These are phyloP conservation scores for Ceratocystis eucalypticola DNA, from an alignment of 2,329 filamentous ascomycete genomes.

Conservation along the genomic window DNA sequence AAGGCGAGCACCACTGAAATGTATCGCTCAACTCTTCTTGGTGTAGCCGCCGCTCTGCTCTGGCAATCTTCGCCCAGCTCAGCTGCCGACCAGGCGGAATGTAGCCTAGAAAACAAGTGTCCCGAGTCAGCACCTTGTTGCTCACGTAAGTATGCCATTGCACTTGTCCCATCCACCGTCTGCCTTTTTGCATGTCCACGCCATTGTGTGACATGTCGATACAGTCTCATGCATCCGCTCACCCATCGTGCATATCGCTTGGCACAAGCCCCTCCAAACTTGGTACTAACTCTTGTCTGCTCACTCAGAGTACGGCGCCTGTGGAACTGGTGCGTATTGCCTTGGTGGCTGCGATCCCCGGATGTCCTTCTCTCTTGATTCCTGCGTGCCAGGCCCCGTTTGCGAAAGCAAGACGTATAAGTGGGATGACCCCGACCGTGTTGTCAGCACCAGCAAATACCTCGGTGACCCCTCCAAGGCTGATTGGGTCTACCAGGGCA, in stretches of 20 bases:
- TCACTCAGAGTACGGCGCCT: constrained; percentile 75
- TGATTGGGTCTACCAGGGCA: constrained; percentile 83
- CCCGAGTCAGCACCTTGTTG: constrained; percentile 63
- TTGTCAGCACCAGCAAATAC: constrained; percentile 64
- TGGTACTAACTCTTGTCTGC: constrained; percentile 2
- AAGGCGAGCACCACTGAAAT: not conserved
- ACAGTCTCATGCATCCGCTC: too few species aligned
- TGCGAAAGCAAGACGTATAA: constrained; percentile 64
- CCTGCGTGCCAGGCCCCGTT: constrained; percentile 72
- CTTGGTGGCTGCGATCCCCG: constrained; percentile 87
- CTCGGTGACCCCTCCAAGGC: constrained; percentile 66
- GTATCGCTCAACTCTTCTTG: constrained; percentile 7
- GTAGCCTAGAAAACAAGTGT: constrained; percentile 45
- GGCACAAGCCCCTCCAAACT: too few species aligned
- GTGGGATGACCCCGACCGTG: constrained; percentile 57
- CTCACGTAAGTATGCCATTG: constrained; percentile 49
- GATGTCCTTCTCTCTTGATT: constrained; percentile 67
- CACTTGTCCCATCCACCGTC: not conserved
- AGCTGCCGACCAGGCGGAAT: constrained; percentile 26
- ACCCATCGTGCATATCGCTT: too few species aligned
- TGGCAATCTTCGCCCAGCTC: constrained; percentile 7
- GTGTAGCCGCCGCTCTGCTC: constrained; percentile 6
- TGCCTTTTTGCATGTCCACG: too few species aligned
- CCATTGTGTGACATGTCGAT: not conserved
- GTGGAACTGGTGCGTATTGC: constrained; percentile 88